Conservation (phyloP, 306 rosid species). For the Leucaena leucocephala region DNA sequence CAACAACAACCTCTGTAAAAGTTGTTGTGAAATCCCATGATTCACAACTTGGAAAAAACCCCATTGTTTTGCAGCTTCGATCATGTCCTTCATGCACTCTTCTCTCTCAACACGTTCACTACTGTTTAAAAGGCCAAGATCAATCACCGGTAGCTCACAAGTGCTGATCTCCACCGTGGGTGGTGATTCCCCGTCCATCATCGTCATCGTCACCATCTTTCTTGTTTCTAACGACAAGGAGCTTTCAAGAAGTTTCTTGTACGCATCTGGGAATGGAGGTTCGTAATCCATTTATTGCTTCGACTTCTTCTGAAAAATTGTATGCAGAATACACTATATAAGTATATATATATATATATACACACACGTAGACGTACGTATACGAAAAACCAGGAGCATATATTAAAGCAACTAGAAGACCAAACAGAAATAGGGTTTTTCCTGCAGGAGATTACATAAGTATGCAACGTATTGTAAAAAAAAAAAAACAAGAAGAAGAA, state of each 20-base stretch:
- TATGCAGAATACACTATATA: background rate
- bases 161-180: background rate
- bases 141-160: slow-evolving; percentile 58
- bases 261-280: slow-evolving; percentile 60
- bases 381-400: background rate
- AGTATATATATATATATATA: no score
- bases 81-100: slow-evolving; percentile 55
- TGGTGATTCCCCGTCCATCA: background rate
- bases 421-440: background rate
- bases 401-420: background rate
- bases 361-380: background rate
- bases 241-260: slow-evolving; percentile 40
- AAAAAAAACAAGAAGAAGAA: no score
- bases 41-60: slow-evolving; percentile 74
- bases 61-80: slow-evolving; percentile 59
- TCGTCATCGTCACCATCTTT: background rate
- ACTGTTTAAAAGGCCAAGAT: slow-evolving; percentile 46
- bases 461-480: background rate
- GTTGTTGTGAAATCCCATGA: slow-evolving; percentile 61
- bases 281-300: slow-evolving; percentile 58
- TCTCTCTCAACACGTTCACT: slow-evolving; percentile 35
- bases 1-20: slow-evolving; percentile 39
- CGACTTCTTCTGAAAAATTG: background rate
- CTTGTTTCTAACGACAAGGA: background rate
- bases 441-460: background rate